Evolutionary conservation across 176 grass and related monocot genomes (phyloP).

Genomic region (Aegilops bicornis): DNA sequence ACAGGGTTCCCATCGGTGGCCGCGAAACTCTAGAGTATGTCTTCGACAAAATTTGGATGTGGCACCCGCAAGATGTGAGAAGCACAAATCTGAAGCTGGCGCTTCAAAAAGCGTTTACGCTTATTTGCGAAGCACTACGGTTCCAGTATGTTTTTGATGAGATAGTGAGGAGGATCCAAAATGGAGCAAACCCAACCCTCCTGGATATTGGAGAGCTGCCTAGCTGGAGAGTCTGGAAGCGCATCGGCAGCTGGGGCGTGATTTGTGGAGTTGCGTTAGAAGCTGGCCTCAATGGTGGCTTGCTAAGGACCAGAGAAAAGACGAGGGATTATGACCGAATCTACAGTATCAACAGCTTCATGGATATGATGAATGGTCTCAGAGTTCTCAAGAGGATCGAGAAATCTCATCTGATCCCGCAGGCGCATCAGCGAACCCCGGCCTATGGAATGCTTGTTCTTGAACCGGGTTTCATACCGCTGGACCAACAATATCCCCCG

Average conservation of each 20-base stretch:
- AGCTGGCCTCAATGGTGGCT: background rate
- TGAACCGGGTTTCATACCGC: background rate
- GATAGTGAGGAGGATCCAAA: background rate
- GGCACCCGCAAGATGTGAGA: background rate
- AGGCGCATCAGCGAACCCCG: background rate
- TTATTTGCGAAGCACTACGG: background rate
- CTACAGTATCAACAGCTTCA: background rate
- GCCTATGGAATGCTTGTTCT: background rate
- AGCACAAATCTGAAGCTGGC: background rate
- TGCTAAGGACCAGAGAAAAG: background rate
- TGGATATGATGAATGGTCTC: background rate
- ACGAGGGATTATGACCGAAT: background rate
- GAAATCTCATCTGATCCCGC: too few species aligned
- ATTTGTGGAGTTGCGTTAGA: background rate
- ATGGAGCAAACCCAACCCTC: background rate
- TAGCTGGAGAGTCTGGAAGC: background rate
- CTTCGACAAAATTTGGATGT: background rate
- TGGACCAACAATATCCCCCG: background rate
- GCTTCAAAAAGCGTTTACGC: background rate
- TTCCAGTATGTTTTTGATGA: background rate
- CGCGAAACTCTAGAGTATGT: background rate
- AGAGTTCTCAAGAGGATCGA: background rate
- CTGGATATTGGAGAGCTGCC: background rate
- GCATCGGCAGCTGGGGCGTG: background rate
- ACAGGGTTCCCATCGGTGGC: background rate